Evolutionary conservation across 1,284 basidiomycete species (phyloP), one percentile per base, ranked within the genome.

Genomic region (Leccinum subrobustum): DNA sequence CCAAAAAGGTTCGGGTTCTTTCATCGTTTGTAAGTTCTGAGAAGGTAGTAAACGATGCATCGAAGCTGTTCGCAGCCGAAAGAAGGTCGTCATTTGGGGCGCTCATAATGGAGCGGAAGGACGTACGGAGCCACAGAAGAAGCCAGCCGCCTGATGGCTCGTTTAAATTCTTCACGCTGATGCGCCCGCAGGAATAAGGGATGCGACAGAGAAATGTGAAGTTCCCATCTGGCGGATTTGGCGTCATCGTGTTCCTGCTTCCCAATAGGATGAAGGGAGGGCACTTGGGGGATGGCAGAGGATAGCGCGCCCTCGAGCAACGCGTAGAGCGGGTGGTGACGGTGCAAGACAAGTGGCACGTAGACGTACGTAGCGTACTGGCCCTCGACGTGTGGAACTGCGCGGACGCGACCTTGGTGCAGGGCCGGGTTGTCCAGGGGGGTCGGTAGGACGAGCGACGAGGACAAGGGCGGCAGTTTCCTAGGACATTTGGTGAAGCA

Each of bases 401-500:
- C 78, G n/a, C 92, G 83, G 56, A 78, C 77, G n/a, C 93, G 83
- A 14, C 92, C 92, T 76, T 93, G 91, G 69, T 94, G 92, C 9
- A 84, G 75, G 4, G 83, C 75, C 2, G 92, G 91, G 66, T 90
- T 75, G 69, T 92, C 88, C 7, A 81, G 67, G 0, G 86, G 88
- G 0, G 66, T 66, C 31, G 79, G 68, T 6, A 78, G 68, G 3
- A 76, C 66, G 48, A 91, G 70, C 35, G 81, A 78, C 9, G 80
- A 64, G 0, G 87, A 77, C 14, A 91, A 76, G 33, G 77, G 62
- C 1, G 89, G 89, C 1, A 92, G 77, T 68, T 84, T 91, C 71
- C 83, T 88, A 61, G 25, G 16, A n/a, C 2, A 2, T 31, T 31
- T 31, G 9, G 5, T 47, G 44, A 47, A 47, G 20, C 44, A 47